Percentiles rank a stretch among this genome's conserved stretches.
Evolutionary conservation across 306 rosid genomes (phyloP).

Genomic region (Quercus glauca): DNA sequence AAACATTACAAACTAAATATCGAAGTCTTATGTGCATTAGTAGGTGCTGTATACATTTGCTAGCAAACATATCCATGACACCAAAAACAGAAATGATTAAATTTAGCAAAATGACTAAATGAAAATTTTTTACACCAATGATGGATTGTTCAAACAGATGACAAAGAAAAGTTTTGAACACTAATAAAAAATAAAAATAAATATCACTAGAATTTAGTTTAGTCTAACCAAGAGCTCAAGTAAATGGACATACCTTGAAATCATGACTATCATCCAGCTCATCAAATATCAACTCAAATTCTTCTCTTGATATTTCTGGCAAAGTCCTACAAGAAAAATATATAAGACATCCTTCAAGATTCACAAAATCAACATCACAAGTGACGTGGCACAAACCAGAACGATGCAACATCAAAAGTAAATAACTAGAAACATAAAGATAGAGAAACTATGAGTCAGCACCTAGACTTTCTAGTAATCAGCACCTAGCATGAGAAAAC

Average conservation of each 20-base stretch:
- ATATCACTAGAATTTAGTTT: background rate
- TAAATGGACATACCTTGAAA: constrained; percentile 54
- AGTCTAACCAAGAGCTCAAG: background rate
- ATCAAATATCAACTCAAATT: constrained; percentile 81
- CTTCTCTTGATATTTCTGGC: constrained; percentile 82
- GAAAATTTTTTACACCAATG: background rate
- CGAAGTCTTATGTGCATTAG: background rate
- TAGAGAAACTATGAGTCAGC: too few species aligned
- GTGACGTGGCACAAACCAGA: too few species aligned
- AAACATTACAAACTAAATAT: too few species aligned
- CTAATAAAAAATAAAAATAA: constrained; percentile 3
- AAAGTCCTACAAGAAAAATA: constrained; percentile 52
- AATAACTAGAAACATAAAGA: too few species aligned
- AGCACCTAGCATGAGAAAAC: too few species aligned
- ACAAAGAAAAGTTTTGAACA: background rate
- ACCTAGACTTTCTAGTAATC: too few species aligned
- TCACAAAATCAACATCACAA: constrained; percentile 17
- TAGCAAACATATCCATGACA: background rate
- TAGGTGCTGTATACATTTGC: background rate
- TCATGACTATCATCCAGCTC: constrained; percentile 89
- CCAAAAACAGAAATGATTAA: background rate
- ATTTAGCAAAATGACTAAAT: background rate
- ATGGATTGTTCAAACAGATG: background rate
- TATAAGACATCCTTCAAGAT: constrained; percentile 23
- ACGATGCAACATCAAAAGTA: too few species aligned